phyloP scores from a whole-genome alignment of 371 early-diverging fungal genomes.

The Mucor sp. region DNA sequence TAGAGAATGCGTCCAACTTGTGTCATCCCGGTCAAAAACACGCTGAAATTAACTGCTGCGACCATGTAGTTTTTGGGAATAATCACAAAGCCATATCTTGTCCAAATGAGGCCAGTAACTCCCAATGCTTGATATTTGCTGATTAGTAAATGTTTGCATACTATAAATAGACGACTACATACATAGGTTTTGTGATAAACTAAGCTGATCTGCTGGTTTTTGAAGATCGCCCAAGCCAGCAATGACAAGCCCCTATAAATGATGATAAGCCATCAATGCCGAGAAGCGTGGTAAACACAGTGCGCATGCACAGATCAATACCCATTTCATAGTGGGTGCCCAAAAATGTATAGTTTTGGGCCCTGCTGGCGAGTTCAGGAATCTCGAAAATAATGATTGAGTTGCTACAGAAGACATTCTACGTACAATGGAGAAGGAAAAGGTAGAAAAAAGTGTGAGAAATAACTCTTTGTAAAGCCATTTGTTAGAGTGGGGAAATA shows the following conservation, averaged over 20 bases:
- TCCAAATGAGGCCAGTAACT: slow-evolving; percentile 92
- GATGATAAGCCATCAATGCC: neutral
- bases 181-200: slow-evolving; percentile 70
- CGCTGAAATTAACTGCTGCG: slow-evolving; percentile 85
- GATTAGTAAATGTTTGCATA: neutral
- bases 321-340: slow-evolving; percentile 53
- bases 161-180: slow-evolving; percentile 11
- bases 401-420: slow-evolving; percentile 43
- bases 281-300: neutral
- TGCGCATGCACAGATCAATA: slow-evolving; percentile 7
- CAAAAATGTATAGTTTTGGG: slow-evolving; percentile 51
- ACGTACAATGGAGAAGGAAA: slow-evolving; percentile 10
- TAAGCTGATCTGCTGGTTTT: slow-evolving; percentile 88
- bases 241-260: slow-evolving; percentile 48
- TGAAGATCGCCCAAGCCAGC: slow-evolving; percentile 88
- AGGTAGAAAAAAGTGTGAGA: slow-evolving; percentile 10
- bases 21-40: slow-evolving; percentile 74
- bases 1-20: slow-evolving; percentile 74
- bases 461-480: neutral
- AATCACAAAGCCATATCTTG: slow-evolving; percentile 86
- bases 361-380: slow-evolving; percentile 82
- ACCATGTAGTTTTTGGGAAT: slow-evolving; percentile 84
- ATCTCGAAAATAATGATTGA: slow-evolving; percentile 59
- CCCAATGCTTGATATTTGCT: slow-evolving; percentile 61
- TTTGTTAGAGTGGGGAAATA: neutral